Conservation (phyloP, 2,329 filamentous ascomycete species). For the Penicillium sp. region DNA sequence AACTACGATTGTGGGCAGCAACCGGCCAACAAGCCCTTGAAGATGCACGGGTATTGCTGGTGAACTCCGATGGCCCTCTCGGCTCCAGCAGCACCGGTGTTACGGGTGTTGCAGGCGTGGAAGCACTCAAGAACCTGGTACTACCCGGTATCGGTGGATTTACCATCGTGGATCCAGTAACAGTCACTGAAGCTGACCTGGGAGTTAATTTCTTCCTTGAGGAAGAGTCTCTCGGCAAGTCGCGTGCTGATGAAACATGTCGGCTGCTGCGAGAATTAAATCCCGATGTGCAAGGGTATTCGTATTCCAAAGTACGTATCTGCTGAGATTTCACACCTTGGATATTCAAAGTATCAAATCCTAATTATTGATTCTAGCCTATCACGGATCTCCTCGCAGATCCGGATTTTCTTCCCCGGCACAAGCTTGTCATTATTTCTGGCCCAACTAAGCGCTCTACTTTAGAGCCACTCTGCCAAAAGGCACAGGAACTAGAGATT, state of each 20-base stretch:
- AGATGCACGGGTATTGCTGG: conserved; percentile 82
- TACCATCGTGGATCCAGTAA: conserved; percentile 79
- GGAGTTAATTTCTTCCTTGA: conserved; percentile 98
- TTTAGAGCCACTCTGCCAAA: conserved; percentile 52
- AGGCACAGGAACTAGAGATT: conserved; percentile 59
- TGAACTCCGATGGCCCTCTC: conserved; percentile 65
- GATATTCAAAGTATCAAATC: neutral
- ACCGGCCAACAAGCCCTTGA: conserved; percentile 88
- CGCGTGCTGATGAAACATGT: conserved; percentile 75
- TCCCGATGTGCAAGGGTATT: conserved; percentile 82
- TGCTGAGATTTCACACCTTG: neutral
- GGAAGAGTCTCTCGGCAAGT: conserved; percentile 71
- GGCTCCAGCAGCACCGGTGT: conserved; percentile 48
- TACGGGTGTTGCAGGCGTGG: conserved; percentile 81
- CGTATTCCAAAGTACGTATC: conserved; percentile 55
- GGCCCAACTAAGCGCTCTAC: conserved; percentile 58
- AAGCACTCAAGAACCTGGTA: conserved; percentile 96
- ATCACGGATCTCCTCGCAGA: conserved; percentile 41
- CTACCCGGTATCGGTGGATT: conserved; percentile 89
- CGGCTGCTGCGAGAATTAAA: conserved; percentile 84
- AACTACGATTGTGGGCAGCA: conserved; percentile 92
- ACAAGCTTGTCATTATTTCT: conserved; percentile 63
- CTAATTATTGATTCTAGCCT: conserved; percentile 21
- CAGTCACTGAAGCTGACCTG: conserved; percentile 78
- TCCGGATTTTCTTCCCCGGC: conserved; percentile 45